These are phyloP conservation scores for Vanderwaltozyma verrucispora DNA, from an alignment of 805 yeast genomes.

Conservation along the genomic window DNA sequence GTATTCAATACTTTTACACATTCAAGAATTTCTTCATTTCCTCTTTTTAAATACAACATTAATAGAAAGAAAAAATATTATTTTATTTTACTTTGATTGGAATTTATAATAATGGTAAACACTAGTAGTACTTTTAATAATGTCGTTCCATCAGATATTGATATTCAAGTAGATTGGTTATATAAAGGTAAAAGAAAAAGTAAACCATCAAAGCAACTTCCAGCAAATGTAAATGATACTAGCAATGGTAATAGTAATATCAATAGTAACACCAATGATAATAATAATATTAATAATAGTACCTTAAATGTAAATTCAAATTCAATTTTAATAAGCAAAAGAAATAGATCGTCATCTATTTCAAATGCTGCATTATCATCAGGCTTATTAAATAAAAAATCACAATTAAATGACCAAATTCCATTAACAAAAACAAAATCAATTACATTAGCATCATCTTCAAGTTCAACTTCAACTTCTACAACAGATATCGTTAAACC, in stretches of 20 bases:
- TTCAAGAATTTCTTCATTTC: no score
- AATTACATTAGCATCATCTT: neutral
- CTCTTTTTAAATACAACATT: no score
- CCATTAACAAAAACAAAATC: neutral
- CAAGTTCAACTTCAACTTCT: neutral
- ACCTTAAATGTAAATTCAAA: neutral
- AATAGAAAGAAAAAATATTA: no score
- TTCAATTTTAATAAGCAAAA: neutral
- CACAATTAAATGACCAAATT: neutral
- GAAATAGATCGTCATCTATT: slow-evolving; percentile 19
- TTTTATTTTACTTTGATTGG: no score
- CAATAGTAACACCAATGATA: no score
- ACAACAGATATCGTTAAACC: no score
- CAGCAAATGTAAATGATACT: neutral
- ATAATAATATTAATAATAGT: neutral
- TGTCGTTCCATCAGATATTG: slow-evolving; percentile 11
- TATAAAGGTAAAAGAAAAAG: slow-evolving; percentile 52
- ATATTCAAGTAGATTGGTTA: slow-evolving; percentile 78
- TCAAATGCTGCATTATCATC: slow-evolving; percentile 10
- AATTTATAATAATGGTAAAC: neutral
- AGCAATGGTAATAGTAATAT: no score
- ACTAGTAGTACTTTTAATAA: neutral
- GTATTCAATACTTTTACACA: no score
- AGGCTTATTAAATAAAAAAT: neutral
- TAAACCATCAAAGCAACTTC: neutral